Base-by-base conservation (phyloP, 2,329 filamentous ascomycete genomes). In the Aspergillus sp. region DNA sequence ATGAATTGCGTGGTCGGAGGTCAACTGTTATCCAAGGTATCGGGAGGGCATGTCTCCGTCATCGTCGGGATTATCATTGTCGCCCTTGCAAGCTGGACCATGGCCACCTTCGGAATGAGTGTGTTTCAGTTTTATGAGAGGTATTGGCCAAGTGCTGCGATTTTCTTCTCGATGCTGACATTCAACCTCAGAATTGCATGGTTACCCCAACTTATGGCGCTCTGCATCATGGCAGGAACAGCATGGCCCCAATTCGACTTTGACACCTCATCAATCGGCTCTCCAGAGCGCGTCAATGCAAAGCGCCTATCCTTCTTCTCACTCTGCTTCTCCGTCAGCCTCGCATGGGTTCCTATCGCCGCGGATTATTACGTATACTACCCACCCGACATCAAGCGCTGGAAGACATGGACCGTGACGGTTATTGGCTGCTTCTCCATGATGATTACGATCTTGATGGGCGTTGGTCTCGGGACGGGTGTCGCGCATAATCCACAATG, bases 351-450 rank as follows among this genome's bases (percentile, higher is more conserved):
- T 0, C 65, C 65, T 1, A 53, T 64, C 5, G 63, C 62, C 12
- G 66, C 69, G 5, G 72, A 74, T 49, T 73, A 71, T 52, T 73
- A 69, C 39, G 70, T 73, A 37, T 73, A 74, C 52, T 71, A 71
- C 48, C 67, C 69, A 0, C 60, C 66, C 2, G 53, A 61, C 2
- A 66, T 68, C 10, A 62, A 61, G 44, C 62, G 61, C 44, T 65
- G 61, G 53, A 62, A 62, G 37, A 65, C 63, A 25, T 73, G 71
- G 52, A 48, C 59, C 2, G 64, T 68, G 46, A 73, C 71, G 2
- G 64, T 66, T 10, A 49, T 61, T 3, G 71, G 64, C 12, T 60
- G 62, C 9, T 38, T 65, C 2, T 62, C 65, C 2, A 63, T 68
- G 49, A 53, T 59, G 4, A 62, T 68, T 44, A 62, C 66, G 3